phyloP scores from a whole-genome alignment of 169 alveolate species.

The Perkinsus marinus region DNA sequence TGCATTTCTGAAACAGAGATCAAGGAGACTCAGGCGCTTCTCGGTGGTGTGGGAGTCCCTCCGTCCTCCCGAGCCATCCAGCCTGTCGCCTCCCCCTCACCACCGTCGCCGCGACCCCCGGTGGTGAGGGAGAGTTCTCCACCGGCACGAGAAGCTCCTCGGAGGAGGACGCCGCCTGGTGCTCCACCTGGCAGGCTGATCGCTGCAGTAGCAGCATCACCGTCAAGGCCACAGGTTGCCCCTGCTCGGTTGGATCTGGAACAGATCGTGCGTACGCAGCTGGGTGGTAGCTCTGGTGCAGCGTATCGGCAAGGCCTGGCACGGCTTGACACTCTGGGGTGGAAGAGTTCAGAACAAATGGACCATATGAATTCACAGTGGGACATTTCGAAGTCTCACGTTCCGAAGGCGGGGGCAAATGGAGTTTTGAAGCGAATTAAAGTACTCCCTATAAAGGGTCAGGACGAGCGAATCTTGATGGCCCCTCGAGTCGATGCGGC shows the following conservation, averaged over 20 bases:
- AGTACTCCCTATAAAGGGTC: neutral
- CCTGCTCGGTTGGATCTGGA: neutral
- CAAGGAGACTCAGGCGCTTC: neutral
- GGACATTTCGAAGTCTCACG: neutral
- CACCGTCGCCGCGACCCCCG: neutral
- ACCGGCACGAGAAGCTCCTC: neutral
- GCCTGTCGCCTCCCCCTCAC: neutral
- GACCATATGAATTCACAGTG: neutral
- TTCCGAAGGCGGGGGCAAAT: neutral
- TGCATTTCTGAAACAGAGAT: neutral
- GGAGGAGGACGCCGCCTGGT: neutral
- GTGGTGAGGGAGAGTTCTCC: neutral
- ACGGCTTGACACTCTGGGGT: neutral
- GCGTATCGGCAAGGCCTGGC: neutral
- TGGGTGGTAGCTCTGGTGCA: neutral
- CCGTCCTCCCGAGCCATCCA: neutral
- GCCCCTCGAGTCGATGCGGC: neutral
- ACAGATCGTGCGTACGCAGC: neutral
- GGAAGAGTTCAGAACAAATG: neutral
- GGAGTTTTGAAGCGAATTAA: neutral
- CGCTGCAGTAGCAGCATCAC: neutral
- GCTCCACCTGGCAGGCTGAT: neutral
- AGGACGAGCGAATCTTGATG: neutral
- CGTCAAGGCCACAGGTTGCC: neutral
- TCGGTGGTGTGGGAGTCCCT: neutral